A percentile compares a stretch with the other conserved stretches of the same genome.
Evolutionary conservation across 2,329 filamentous ascomycete species (phyloP).

Genomic region (Aspergillus novoparasiticus): DNA sequence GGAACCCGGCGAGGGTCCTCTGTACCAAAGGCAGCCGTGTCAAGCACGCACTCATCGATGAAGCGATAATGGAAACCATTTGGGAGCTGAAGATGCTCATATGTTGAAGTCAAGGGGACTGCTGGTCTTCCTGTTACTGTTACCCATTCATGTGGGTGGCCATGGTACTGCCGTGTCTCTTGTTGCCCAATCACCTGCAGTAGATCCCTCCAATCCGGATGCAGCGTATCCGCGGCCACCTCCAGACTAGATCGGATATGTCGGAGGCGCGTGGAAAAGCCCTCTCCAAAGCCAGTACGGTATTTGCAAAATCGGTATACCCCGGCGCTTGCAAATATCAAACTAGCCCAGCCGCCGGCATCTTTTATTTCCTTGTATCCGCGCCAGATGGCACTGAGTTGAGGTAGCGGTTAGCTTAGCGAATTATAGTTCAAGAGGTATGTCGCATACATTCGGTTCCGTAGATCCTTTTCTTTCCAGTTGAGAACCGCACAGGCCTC

Average conservation of each 20-base stretch:
- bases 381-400: slow-evolving; percentile 53
- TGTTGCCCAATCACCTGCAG: slow-evolving; percentile 28
- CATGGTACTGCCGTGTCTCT: slow-evolving; percentile 19
- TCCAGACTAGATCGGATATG: slow-evolving; percentile 53
- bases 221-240: slow-evolving; percentile 56
- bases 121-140: slow-evolving; percentile 13
- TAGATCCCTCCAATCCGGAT: slow-evolving; percentile 57
- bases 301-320: slow-evolving; percentile 65
- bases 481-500: slow-evolving; percentile 58
- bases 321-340: slow-evolving; percentile 61
- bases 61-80: slow-evolving; percentile 26
- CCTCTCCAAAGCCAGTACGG: slow-evolving; percentile 55
- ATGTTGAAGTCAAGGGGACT: slow-evolving; percentile 23
- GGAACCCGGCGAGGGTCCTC: slow-evolving; percentile 53
- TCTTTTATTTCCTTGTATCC: slow-evolving; percentile 63
- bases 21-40: slow-evolving; percentile 51
- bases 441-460: slow-evolving; percentile 44
- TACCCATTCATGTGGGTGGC: slow-evolving; percentile 32
- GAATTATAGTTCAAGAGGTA: not conserved
- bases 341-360: slow-evolving; percentile 57
- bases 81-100: slow-evolving; percentile 21
- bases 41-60: slow-evolving; percentile 52
- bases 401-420: not conserved
- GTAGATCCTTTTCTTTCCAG: slow-evolving; percentile 61
- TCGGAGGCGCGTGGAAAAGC: slow-evolving; percentile 52